Evolutionary conservation across 768 basidiomycete species (phyloP), one percentile per base, ranked within the genome.

Genomic region (Exsudoporus frostii): DNA sequence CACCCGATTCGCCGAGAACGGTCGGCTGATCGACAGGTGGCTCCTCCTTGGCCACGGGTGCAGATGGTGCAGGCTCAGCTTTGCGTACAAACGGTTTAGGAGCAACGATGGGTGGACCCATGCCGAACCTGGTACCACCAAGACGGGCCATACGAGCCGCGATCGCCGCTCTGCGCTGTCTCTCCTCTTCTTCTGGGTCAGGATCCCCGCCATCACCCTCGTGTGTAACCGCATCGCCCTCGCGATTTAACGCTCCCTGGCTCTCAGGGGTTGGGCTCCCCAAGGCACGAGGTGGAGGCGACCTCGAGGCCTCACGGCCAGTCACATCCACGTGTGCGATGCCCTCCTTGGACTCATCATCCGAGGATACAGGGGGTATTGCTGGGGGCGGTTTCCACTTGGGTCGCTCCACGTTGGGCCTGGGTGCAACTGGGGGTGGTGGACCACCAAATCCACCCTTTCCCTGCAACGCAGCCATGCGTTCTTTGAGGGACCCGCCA

Each of bases 391-490:
- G 83, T 66, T 90, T 92, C 92, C 92, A 95, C 69, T 88, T 91
- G 13, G 89, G 88, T 59, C 84, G 86, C 63, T 86, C 85, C 1
- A 79, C 72, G 47, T 24, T 65, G 2, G 87, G 80, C 5, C 79
- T 71, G 8, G 73, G 67, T 8, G 82, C 78, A 6, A 79, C 64
- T 1, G 74, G 78, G 1, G 85, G 78, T 15, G 76, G 66, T n/a
- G 69, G 56, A 6, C 68, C 65, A 15, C 90, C 90, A 63, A 96
- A 92, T 10, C 76, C 92, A 15, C 90, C 88, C 41, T 79, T 84
- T 8, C 89, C 91, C 67, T 93, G 90, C 34, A 98, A 73, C 3
- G 93, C 92, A 29, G 93, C 93, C 93, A 98, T 97, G 34, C 96
- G 83, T 54, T 97, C 96, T 73, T 86, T 94, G 59, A 98, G 72